Base-by-base conservation (phyloP, 2,329 filamentous ascomycete genomes). In the Seiridium cupressi region DNA sequence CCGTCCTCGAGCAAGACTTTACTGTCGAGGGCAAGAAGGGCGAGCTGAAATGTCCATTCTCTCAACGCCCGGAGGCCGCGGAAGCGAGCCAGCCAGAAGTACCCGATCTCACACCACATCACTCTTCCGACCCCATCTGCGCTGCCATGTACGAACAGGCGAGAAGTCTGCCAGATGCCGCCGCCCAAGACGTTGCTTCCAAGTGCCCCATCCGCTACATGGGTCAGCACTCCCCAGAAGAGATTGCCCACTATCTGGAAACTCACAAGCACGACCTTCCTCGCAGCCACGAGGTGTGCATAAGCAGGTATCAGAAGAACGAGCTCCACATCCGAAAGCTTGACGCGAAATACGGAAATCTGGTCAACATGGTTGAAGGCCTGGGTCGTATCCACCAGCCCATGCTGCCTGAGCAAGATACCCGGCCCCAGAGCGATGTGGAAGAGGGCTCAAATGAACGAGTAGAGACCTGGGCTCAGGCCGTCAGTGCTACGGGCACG, bases 191-290 rank as follows among this genome's bases (percentile, higher is more conserved):
- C 18, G 80, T 74, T 44, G 72, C 74, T 3, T 75, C 85, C 60
- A 92, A 92, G 71, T 98, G 94, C 74, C 94, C 94, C 3, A 98
- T 98, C 62, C 90, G 94, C 53, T 97, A 90, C 77, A 81, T 97
- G 71, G 90, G 97, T 74, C 89, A 96, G 73, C 93, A 97, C 71
- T 93, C 92, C 2, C 92, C 94, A 2, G 92, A 97, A 77, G 93
- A 97, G 72, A 89, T 98, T 63, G 94, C 94, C 11, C 87, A 90
- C 69, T 98, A 97, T 73, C 92, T 98, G 70, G 92, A 97, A 73
- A 93, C 89, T 57, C 93, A 97, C 78, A 97, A 97, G 74, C 93
- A 98, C 75, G 91, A 97, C 74, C 85, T 98, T 58, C 94, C 94
- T 8, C 87, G 94, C 68, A 97, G 93, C 72, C 94, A 98, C 75